Evolutionary conservation across 495 filamentous ascomycete species (phyloP).

Genomic region (Saxispiralis lemnorum): DNA sequence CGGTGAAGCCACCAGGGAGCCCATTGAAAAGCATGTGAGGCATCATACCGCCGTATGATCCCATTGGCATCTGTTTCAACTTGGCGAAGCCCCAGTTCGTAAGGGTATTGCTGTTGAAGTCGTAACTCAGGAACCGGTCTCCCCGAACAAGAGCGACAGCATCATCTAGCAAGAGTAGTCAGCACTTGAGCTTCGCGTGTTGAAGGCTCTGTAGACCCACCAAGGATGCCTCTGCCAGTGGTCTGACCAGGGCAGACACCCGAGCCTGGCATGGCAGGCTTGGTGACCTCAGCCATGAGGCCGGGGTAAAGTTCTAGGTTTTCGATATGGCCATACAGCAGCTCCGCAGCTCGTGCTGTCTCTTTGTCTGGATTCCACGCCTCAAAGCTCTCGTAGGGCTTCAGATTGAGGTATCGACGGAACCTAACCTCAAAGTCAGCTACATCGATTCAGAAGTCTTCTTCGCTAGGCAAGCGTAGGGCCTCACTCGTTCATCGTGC

Average conservation of each 20-base stretch:
- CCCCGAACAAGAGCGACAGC: conserved; percentile 20
- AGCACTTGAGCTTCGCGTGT: no score
- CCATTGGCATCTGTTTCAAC: conserved; percentile 13
- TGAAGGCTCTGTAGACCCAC: no score
- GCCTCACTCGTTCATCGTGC: conserved; percentile 21
- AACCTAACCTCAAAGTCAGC: conserved; percentile 11
- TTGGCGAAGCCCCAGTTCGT: conserved; percentile 23
- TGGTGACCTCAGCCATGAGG: conserved; percentile 20
- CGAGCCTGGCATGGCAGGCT: conserved; percentile 19
- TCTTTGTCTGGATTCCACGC: conserved; percentile 18
- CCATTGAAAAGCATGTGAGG: conserved; percentile 18
- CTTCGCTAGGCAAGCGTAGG: neutral
- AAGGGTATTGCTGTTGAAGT: conserved; percentile 20
- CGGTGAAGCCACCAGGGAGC: conserved; percentile 14
- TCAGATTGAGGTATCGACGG: conserved; percentile 18
- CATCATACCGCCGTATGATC: conserved; percentile 23
- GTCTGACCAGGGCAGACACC: conserved; percentile 22
- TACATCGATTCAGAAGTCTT: neutral
- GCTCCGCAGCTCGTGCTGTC: conserved; percentile 17
- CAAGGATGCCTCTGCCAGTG: conserved; percentile 19
- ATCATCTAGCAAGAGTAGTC: conserved; percentile 8
- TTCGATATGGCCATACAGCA: conserved; percentile 19
- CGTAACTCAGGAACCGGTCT: conserved; percentile 20
- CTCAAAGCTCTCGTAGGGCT: conserved; percentile 18
- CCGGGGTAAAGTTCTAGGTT: conserved; percentile 22